phyloP scores from a whole-genome alignment of 345 rosid genomes.

The Boechera retrofracta region DNA sequence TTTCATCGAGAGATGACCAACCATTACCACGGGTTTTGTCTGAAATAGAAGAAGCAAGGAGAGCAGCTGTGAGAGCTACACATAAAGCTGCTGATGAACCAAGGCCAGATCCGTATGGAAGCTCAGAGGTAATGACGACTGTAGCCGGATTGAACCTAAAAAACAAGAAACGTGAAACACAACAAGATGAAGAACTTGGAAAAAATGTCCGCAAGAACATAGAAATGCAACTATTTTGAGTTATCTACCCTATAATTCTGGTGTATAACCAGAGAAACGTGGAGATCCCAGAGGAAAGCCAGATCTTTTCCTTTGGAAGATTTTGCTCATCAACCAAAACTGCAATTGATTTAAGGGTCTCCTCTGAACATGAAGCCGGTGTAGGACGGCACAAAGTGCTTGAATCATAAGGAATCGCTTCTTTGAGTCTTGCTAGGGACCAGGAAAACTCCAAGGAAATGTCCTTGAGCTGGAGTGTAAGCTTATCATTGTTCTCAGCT shows the following conservation, averaged over 20 bases:
- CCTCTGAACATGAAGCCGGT: slow-evolving; percentile 63
- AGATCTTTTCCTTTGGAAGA: slow-evolving; percentile 69
- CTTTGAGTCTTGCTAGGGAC: slow-evolving; percentile 69
- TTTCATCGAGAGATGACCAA: slow-evolving; percentile 62
- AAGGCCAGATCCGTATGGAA: slow-evolving; percentile 88
- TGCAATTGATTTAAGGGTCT: slow-evolving; percentile 53
- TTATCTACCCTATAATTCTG: slow-evolving; percentile 76
- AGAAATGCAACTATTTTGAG: slow-evolving; percentile 1
- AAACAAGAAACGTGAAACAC: slow-evolving; percentile 16
- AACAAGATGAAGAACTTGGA: background rate
- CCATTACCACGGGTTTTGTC: slow-evolving; percentile 48
- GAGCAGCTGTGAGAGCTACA: slow-evolving; percentile 81
- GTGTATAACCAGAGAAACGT: slow-evolving; percentile 93
- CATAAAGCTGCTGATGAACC: slow-evolving; percentile 93
- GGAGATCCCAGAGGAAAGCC: slow-evolving; percentile 70
- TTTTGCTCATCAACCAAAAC: slow-evolving; percentile 72
- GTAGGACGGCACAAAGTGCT: slow-evolving; percentile 53
- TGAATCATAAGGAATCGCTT: slow-evolving; percentile 51
- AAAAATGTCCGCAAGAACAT: background rate
- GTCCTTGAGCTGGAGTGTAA: slow-evolving; percentile 69
- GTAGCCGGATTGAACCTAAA: slow-evolving; percentile 81
- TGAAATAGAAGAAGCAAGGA: slow-evolving; percentile 60
- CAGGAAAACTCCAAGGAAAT: slow-evolving; percentile 75
- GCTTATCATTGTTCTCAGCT: slow-evolving; percentile 60
- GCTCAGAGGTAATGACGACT: slow-evolving; percentile 72